Base-by-base conservation (phyloP, 2,329 filamentous ascomycete species). In the Coniosporium tulheliwenetii region DNA sequence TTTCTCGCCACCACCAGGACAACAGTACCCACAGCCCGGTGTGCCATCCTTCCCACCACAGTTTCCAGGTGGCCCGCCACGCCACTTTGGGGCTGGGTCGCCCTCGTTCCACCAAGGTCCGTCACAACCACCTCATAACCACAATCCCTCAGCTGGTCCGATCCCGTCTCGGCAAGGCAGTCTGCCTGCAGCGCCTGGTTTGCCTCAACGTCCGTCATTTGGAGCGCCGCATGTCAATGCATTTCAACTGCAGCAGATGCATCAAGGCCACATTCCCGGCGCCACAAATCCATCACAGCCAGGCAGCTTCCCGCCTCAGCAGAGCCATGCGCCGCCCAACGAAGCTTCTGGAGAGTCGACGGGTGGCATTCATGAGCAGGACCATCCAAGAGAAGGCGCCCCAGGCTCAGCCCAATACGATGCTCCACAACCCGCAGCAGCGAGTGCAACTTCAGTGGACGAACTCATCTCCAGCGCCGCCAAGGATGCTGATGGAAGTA, bases 151-250 rank as follows among this genome's bases (percentile, higher is more conserved):
- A 26, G 19, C 19, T 4, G 19, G 19, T 7, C 19, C 29, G 55
- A 38, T 59, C 37, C 64, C 67, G 10, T 63, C 63, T 38, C 63
- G 70, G 47, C 68, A 71, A 40, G 69, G 66, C 43, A 73, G 68
- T 50, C 57, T 75, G 38, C 71, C 71, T n/a, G 53, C 63, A 38
- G 67, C 69, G 10, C 66, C 72, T 15, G 71, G 73, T 42, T 64
- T 80, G 36, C 76, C 76, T 3, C 72, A 77, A 47, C 66, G 76
- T 40, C 76, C 76, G 12, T 63, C 67, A 9, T 75, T 78, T 51
- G 67, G 65, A 44, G 67, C 69, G 12, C 69, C 70, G 26, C 62
- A 62, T 41, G 61, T 71, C 44, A 72, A 69, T 49, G 62, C 66
- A 36, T 67, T 66, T 43, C 66, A 71, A 45, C 64, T 75, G 62